phyloP scores from a whole-genome alignment of 257 asterid species.

The Capsicum baccatum region DNA sequence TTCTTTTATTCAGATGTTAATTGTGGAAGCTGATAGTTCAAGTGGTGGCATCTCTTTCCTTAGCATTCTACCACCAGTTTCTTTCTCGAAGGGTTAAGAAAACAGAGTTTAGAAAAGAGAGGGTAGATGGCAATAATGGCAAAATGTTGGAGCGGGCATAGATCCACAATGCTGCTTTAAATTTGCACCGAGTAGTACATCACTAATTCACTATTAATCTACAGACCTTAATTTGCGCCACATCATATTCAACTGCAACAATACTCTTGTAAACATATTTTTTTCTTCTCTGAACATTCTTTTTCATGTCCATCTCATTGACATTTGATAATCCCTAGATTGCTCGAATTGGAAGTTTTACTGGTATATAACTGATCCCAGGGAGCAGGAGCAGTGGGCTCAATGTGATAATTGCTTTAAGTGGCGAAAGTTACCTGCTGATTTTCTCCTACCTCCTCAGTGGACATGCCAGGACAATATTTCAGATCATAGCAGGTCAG shows the following conservation, averaged over 20 bases:
- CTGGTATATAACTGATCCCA: slow-evolving; percentile 34
- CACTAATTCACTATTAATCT: background rate
- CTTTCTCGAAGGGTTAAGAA: background rate
- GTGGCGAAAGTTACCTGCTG: slow-evolving; percentile 80
- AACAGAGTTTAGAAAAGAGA: background rate
- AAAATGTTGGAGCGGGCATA: background rate
- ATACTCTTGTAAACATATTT: background rate
- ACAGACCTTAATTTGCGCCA: background rate
- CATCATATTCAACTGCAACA: background rate
- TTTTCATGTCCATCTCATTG: slow-evolving; percentile 16
- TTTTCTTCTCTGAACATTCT: slow-evolving; percentile 4
- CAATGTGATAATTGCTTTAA: slow-evolving; percentile 87
- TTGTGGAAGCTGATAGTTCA: slow-evolving; percentile 1
- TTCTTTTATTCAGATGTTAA: background rate
- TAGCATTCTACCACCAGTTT: background rate
- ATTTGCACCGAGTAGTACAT: background rate
- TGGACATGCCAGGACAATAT: slow-evolving; percentile 85
- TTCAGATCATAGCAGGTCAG: slow-evolving; percentile 61
- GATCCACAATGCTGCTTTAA: background rate
- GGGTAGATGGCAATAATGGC: background rate
- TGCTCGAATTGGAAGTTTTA: slow-evolving; percentile 18
- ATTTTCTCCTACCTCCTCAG: slow-evolving; percentile 80
- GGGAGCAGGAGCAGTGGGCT: slow-evolving; percentile 95
- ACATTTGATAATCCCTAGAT: slow-evolving; percentile 18
- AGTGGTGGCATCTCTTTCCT: background rate